A percentile compares a stretch with the other conserved stretches of the same genome.
Evolutionary conservation across 2,329 filamentous ascomycete genomes (phyloP).

Genomic region (Aspergillus felis): DNA sequence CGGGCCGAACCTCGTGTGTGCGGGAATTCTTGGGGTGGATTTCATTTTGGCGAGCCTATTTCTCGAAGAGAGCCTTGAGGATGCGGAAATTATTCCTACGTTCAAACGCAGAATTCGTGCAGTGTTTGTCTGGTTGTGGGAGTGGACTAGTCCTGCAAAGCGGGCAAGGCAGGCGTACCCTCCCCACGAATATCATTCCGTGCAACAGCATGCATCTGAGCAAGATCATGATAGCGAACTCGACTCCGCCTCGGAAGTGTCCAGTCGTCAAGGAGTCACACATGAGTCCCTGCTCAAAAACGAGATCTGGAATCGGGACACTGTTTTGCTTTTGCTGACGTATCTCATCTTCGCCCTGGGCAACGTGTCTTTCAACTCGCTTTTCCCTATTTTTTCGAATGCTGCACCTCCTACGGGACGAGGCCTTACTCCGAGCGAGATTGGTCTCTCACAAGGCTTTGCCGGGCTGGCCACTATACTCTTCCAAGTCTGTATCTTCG

Average conservation of each 20-base stretch:
- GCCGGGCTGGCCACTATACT: slow-evolving; percentile 81
- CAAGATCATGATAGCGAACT: slow-evolving; percentile 41
- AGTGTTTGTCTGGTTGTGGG: slow-evolving; percentile 66
- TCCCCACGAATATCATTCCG: slow-evolving; percentile 26
- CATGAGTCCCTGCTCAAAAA: slow-evolving; percentile 50
- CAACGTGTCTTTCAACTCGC: slow-evolving; percentile 91
- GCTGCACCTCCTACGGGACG: slow-evolving; percentile 72
- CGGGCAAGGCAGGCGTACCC: slow-evolving; percentile 57
- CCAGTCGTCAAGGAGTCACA: slow-evolving; percentile 38
- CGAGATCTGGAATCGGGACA: slow-evolving; percentile 72
- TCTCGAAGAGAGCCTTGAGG: slow-evolving; percentile 80
- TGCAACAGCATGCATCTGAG: slow-evolving; percentile 21
- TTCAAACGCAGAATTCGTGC: slow-evolving; percentile 56
- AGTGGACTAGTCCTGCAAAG: slow-evolving; percentile 56
- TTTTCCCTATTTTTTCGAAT: slow-evolving; percentile 90
- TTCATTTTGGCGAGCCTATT: slow-evolving; percentile 72
- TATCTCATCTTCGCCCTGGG: slow-evolving; percentile 92
- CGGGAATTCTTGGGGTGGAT: slow-evolving; percentile 66
- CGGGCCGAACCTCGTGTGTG: slow-evolving; percentile 75
- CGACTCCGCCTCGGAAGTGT: slow-evolving; percentile 41
- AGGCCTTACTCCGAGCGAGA: slow-evolving; percentile 68
- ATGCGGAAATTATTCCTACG: slow-evolving; percentile 58
- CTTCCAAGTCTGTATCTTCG: slow-evolving; percentile 85
- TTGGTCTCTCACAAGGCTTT: slow-evolving; percentile 79
- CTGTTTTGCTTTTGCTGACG: slow-evolving; percentile 72